Percentiles rank a stretch among this genome's conserved stretches.
Evolutionary conservation across 129 eudicot species (phyloP).

Genomic region (Arctium minus): DNA sequence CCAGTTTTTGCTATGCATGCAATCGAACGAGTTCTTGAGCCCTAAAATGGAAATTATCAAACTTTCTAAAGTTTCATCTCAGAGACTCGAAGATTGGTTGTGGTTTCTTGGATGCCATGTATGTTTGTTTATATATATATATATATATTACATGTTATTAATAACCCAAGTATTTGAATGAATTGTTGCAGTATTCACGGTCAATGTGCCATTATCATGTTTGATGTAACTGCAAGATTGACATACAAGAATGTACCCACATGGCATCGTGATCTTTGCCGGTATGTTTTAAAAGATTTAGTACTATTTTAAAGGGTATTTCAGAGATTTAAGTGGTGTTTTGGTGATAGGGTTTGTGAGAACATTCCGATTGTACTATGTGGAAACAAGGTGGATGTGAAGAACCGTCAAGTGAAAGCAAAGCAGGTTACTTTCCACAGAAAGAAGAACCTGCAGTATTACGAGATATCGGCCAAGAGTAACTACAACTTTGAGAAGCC

Average conservation of each 20-base stretch:
- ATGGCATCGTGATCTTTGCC: conserved; percentile 87
- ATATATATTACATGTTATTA: background rate
- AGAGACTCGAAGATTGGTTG: background rate
- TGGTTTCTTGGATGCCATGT: background rate
- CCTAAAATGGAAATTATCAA: background rate
- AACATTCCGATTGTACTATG: conserved; percentile 79
- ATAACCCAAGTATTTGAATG: background rate
- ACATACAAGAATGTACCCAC: conserved; percentile 84
- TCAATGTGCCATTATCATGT: conserved; percentile 80
- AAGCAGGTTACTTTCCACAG: conserved; percentile 80
- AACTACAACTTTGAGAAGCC: conserved; percentile 91
- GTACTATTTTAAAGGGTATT: background rate
- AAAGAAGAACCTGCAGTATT: conserved; percentile 77
- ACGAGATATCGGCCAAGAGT: conserved; percentile 80
- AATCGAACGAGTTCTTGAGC: background rate
- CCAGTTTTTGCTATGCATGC: background rate
- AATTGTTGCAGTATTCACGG: conserved; percentile 69
- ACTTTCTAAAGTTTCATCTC: background rate
- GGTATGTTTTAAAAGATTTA: conserved; percentile 29
- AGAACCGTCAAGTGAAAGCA: conserved; percentile 86
- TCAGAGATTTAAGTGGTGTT: background rate
- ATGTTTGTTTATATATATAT: background rate
- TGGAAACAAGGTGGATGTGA: conserved; percentile 88
- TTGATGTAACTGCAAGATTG: conserved; percentile 74
- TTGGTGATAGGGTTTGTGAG: conserved; percentile 45